Base-by-base conservation (phyloP, 495 filamentous ascomycete genomes). In the Entonaema liquescens region DNA sequence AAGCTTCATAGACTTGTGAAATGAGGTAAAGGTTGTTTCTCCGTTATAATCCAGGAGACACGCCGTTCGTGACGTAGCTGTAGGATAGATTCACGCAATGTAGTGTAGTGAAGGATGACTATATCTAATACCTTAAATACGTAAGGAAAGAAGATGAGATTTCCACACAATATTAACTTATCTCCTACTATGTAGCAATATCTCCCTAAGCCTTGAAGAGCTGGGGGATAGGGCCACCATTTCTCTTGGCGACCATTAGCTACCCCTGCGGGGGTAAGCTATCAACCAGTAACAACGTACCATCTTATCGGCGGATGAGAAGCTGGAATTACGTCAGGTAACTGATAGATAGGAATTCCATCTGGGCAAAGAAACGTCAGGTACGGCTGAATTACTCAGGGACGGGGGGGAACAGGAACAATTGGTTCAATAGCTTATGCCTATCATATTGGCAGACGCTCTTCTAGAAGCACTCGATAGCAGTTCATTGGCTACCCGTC, bases 291-390 rank as follows among this genome's bases (percentile, higher is more conserved):
- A 28, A 57, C 33, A 67, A 42, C 59, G 21, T 35, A 12, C 21
- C 68, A 76, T 76, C 74, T 76, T 76, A 76, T 76, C 74, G 60
- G 13, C 25, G 33, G 66, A 70, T 73, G 61, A 70, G 71, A 60
- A 72, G 68, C 68, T 74, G 38, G 63, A 74, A 72, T 77, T 77
- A 77, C 74, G 74, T 77, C 74, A 77, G 74, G 65, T 33, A 52
- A 62, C 53, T 63, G 62, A 69, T 67, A 66, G 61, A 54, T 49
- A 47, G 44, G 56, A 63, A 70, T 69, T 69, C 58, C 17, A 56
- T 23, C 53, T 54, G 3, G 11, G 26, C 13, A 26, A 29, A 13
- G 53, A 44, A 58, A n/a, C 42, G 6, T 40, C 49, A 74, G 65
- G 62, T 61, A 68, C 67, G 64, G 68, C 68, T 67, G 68, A 71